A percentile compares a stretch with the other conserved stretches of the same genome.
phyloP scores from a whole-genome alignment of 129 eudicot genomes.

The Gnaphalium uliginosum region DNA sequence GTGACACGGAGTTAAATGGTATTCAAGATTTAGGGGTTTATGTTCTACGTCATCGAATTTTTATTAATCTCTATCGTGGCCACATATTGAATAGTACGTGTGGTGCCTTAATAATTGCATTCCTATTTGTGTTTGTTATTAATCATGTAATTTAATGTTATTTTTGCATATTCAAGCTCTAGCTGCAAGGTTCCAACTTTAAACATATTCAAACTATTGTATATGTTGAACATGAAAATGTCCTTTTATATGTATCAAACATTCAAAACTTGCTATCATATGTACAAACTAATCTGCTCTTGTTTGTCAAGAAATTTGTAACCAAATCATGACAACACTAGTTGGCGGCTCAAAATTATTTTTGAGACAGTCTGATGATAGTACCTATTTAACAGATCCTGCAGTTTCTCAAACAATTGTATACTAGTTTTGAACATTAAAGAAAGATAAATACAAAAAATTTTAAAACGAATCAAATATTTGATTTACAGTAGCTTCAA shows the following conservation, averaged over 20 bases:
- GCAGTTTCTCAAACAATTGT: slow-evolving; percentile 13
- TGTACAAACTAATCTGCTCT: too few species aligned
- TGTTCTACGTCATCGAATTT: not conserved
- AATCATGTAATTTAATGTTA: not conserved
- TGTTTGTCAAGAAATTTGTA: too few species aligned
- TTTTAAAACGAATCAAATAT: slow-evolving; percentile 20
- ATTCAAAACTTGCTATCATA: not conserved
- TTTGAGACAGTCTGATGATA: not conserved
- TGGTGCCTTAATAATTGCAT: not conserved
- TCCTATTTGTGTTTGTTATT: not conserved
- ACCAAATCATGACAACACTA: not conserved
- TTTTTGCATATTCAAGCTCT: not conserved
- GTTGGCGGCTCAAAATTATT: not conserved
- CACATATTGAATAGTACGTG: not conserved
- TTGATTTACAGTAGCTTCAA: slow-evolving; percentile 58
- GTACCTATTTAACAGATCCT: not conserved
- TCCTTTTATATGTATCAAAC: not conserved
- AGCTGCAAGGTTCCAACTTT: not conserved
- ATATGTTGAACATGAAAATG: not conserved
- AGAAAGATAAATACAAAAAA: not conserved
- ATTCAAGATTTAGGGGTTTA: not conserved
- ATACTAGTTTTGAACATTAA: slow-evolving; percentile 8
- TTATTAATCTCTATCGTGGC: not conserved
- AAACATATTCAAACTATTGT: too few species aligned
- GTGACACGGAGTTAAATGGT: slow-evolving; percentile 25